Base-by-base conservation (phyloP, 805 yeast species). In the Candida dajiaensis region DNA sequence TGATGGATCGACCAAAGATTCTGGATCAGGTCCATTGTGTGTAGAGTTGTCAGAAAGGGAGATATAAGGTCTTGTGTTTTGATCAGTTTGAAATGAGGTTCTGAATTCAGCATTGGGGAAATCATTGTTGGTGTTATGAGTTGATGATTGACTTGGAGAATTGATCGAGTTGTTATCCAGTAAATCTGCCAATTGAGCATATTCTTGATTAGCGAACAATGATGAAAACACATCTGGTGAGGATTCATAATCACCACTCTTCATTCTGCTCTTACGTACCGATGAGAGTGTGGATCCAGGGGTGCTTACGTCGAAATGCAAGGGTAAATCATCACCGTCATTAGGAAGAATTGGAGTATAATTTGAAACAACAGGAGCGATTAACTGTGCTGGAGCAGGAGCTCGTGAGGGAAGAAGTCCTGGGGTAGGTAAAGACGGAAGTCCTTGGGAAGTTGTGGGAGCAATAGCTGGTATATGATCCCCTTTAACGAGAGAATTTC, bases 131-230 rank as follows among this genome's bases (percentile, higher is more conserved):
- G 46, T 29, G n/a, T 47, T 48, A 20, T 48, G 45, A 18, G 49
- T 53, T 2, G 61, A 54, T 26, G 57, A 53, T 40, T 53, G 56
- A 22, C 55, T 46, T 1, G 61, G 58, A 5, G 55, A 48, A 11
- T 38, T 26, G 11, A 40, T 26, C 21, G 41, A 41, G 39, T 58
- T 55, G 22, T 50, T 54, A 31, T 60, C 64, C n/a, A 71, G 44
- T 5, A 71, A 50, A 47, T 66, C 74, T 7, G 74, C 68, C 33
- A 71, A 53, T 51, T 71, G 73, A 2, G 63, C 55, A 43, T 69
- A 70, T 47, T 71, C 74, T 38, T 69, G 72, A 51, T 71, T 70
- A 13, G 71, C 73, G 44, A 70, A 61, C 26, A 58, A 40, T 1
- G 64, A 61, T 3, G 63, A 58, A 36, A 61, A 61, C 4, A 57